phyloP scores from a whole-genome alignment of 2,329 filamentous ascomycete genomes.

The Remersonia thermophila region DNA sequence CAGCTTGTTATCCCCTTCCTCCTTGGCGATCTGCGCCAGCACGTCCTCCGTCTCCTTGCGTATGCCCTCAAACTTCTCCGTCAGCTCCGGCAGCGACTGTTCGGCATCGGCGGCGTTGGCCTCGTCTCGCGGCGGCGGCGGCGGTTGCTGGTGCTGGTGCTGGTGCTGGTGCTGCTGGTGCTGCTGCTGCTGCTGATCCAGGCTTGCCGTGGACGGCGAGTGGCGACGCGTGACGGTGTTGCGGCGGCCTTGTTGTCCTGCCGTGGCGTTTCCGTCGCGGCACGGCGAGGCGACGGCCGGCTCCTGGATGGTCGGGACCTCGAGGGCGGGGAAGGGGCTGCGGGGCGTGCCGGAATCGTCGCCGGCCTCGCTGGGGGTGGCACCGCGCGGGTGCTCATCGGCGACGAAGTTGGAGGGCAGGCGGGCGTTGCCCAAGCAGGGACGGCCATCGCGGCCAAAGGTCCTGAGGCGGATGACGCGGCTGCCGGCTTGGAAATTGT shows the following conservation, averaged over 20 bases:
- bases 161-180: too few species aligned
- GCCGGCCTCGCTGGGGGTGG: slow-evolving; percentile 29
- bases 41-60: slow-evolving; percentile 75
- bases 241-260: slow-evolving; percentile 35
- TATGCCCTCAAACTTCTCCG: slow-evolving; percentile 66
- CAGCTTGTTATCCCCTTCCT: slow-evolving; percentile 58
- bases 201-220: slow-evolving; percentile 55
- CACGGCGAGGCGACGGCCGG: slow-evolving; percentile 42
- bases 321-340: slow-evolving; percentile 42
- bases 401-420: slow-evolving; percentile 43
- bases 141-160: too few species aligned
- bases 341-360: slow-evolving; percentile 39
- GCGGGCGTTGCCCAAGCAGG: slow-evolving; percentile 44
- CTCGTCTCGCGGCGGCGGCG: slow-evolving; percentile 26
- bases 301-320: slow-evolving; percentile 50
- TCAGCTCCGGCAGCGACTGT: slow-evolving; percentile 63
- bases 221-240: slow-evolving; percentile 62
- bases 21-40: slow-evolving; percentile 55
- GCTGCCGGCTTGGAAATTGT: slow-evolving; percentile 87
- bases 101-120: slow-evolving; percentile 40
- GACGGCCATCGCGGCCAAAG: slow-evolving; percentile 50
- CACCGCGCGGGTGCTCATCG: slow-evolving; percentile 33
- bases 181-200: slow-evolving; percentile 37
- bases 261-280: slow-evolving; percentile 47
- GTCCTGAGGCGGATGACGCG: slow-evolving; percentile 75